Evolutionary conservation across 495 filamentous ascomycete genomes (phyloP).

Genomic region (Viridothelium virens): DNA sequence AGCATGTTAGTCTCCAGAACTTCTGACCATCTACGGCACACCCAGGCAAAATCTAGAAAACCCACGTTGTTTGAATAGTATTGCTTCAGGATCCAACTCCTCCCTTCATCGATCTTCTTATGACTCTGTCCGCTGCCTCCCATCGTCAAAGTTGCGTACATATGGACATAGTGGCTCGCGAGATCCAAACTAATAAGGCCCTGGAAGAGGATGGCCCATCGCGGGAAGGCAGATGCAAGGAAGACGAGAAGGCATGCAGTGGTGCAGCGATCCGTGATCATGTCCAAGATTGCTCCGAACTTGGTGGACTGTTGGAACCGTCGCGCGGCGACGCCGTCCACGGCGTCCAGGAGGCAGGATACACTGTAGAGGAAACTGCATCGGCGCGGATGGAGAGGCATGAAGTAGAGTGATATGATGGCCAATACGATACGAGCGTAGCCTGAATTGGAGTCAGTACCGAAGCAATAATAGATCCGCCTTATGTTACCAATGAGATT

Average conservation of each 20-base stretch:
- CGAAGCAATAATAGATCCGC: constrained; percentile 12
- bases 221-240: constrained; percentile 81
- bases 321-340: constrained; percentile 87
- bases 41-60: constrained; percentile 16
- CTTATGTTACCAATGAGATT: constrained; percentile 73
- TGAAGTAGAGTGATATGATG: constrained; percentile 91
- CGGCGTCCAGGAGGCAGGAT: constrained; percentile 86
- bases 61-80: constrained; percentile 95
- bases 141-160: constrained; percentile 87
- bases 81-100: constrained; percentile 75
- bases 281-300: constrained; percentile 93
- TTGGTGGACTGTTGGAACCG: constrained; percentile 81
- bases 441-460: constrained; percentile 45
- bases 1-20: not conserved
- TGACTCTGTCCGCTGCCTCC: constrained; percentile 71
- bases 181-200: constrained; percentile 83
- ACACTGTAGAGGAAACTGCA: constrained; percentile 86
- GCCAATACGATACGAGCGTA: constrained; percentile 85
- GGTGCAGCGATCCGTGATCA: constrained; percentile 94
- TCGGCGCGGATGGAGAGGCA: constrained; percentile 92
- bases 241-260: constrained; percentile 91
- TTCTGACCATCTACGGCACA: not conserved
- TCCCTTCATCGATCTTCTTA: constrained; percentile 79
- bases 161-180: constrained; percentile 96
- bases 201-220: constrained; percentile 91